Conservation (phyloP, 768 basidiomycete genomes). For the Tulasnella sp. region DNA sequence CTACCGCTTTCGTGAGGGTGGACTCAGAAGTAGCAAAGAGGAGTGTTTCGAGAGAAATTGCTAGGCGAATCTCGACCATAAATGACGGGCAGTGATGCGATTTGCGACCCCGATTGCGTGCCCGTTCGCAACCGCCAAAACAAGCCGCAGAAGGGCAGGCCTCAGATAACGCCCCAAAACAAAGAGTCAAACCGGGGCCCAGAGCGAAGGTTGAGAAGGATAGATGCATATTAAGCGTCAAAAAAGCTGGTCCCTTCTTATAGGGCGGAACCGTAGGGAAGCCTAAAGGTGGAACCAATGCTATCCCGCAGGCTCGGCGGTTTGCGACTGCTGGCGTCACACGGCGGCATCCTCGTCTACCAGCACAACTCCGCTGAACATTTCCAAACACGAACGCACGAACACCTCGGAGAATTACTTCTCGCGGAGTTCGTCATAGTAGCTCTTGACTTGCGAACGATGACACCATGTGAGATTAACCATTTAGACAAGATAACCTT, state of each 20-base stretch:
- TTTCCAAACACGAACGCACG: neutral
- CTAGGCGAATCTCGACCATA: neutral
- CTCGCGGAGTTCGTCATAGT: neutral
- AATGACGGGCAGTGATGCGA: slow-evolving; percentile 11
- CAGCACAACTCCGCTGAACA: neutral
- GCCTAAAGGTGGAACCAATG: neutral
- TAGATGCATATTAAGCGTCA: neutral
- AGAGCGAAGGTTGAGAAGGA: neutral
- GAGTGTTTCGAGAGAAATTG: neutral
- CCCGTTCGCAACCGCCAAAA: slow-evolving; percentile 2
- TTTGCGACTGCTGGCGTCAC: neutral
- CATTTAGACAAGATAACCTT: slow-evolving; percentile 12
- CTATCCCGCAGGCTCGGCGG: neutral
- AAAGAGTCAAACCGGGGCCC: neutral
- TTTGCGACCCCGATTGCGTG: slow-evolving; percentile 13
- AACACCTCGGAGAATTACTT: neutral
- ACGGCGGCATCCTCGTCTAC: neutral
- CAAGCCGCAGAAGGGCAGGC: neutral
- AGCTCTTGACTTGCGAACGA: neutral
- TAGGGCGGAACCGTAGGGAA: slow-evolving; percentile 4
- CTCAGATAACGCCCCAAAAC: neutral
- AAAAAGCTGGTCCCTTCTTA: neutral
- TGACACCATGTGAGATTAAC: slow-evolving; percentile 13
- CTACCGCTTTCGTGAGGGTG: neutral
- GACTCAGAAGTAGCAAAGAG: slow-evolving; percentile 8